Conservation (phyloP, 2,329 filamentous ascomycete species). For the Claviceps cyperi region DNA sequence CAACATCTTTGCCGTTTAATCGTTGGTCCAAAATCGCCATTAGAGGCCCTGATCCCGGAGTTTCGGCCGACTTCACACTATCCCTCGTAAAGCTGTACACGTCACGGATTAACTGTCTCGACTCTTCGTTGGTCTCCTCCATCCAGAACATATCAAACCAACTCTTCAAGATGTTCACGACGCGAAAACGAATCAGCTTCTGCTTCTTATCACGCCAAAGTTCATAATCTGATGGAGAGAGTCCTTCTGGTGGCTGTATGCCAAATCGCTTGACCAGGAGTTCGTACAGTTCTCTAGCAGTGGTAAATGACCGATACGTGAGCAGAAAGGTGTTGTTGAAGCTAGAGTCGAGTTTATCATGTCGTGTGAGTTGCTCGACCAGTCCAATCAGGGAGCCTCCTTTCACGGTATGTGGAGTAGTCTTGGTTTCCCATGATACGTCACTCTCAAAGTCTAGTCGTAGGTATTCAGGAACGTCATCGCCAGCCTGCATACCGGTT, state of each 20-base stretch:
- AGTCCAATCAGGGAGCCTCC: slow-evolving; percentile 80
- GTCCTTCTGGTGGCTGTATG: slow-evolving; percentile 76
- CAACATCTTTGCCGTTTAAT: slow-evolving; percentile 73
- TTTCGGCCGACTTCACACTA: slow-evolving; percentile 84
- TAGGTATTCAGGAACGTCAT: slow-evolving; percentile 74
- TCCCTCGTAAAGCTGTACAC: slow-evolving; percentile 87
- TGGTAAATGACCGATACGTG: slow-evolving; percentile 91
- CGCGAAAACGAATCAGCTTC: slow-evolving; percentile 86
- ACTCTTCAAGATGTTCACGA: slow-evolving; percentile 94
- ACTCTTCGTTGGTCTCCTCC: slow-evolving; percentile 78
- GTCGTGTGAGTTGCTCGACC: slow-evolving; percentile 87
- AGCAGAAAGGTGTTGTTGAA: slow-evolving; percentile 98
- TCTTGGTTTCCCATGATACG: slow-evolving; percentile 77
- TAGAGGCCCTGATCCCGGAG: slow-evolving; percentile 70
- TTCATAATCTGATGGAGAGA: slow-evolving; percentile 63
- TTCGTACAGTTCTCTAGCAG: slow-evolving; percentile 81
- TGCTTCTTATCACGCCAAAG: slow-evolving; percentile 89
- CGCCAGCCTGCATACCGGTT: slow-evolving; percentile 33
- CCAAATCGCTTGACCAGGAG: slow-evolving; percentile 82
- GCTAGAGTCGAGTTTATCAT: slow-evolving; percentile 85
- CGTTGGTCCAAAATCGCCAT: slow-evolving; percentile 83
- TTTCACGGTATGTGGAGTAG: slow-evolving; percentile 60
- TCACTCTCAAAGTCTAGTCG: slow-evolving; percentile 79
- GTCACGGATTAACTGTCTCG: slow-evolving; percentile 69
- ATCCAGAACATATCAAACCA: slow-evolving; percentile 99